Evolutionary conservation across 2,329 filamentous ascomycete genomes (phyloP), one percentile per base, ranked within the genome.

Genomic region (Trichoderma guizhouense): DNA sequence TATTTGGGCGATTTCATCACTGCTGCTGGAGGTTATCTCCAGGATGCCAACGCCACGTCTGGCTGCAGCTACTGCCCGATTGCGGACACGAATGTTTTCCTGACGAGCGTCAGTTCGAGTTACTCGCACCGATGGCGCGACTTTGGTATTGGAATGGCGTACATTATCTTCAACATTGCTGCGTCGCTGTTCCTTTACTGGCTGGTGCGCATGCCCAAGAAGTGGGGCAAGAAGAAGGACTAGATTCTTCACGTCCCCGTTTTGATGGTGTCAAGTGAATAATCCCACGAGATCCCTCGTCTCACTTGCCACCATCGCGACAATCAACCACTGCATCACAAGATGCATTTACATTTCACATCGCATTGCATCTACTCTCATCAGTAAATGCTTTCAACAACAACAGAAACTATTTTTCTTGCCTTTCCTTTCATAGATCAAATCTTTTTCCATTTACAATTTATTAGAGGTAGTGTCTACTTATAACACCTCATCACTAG

Each of bases 1-100:
- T 93, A 92, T 75, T 81, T 92, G 1, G 73, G 78, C 0, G 78
- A 78, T 0, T 93, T 89, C 74, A 76, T 89, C 43, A 24, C 26
- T 2, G 67, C 39, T 3, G 58, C 57, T 9, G 67, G 67, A 21
- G 67, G 67, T 30, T 69, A 69, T 36, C 18, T 69, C 1, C 28
- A 69, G 57, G 67, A 69, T 14, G 2, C 28, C 6, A 62, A 62
- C 5, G 67, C 67, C 57, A 69, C 67, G 7, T 14, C 7, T 2
- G 67, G 36, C 39, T 69, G 67, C 67, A 62, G 57, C 21, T 69
- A 69, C 57, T 69, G 67, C 39, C 55, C 67, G 12, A 69, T 69
- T 30, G 55, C 67, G 1, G 67, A 69, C n/a, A 69, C 67, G 1
- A 69, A 69, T 8, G 58, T 69, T 21, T 69, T 69, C 3, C 30